These are phyloP conservation scores for Candolleomyces aberdarensis DNA, from an alignment of 768 basidiomycete genomes.

Conservation along the genomic window DNA sequence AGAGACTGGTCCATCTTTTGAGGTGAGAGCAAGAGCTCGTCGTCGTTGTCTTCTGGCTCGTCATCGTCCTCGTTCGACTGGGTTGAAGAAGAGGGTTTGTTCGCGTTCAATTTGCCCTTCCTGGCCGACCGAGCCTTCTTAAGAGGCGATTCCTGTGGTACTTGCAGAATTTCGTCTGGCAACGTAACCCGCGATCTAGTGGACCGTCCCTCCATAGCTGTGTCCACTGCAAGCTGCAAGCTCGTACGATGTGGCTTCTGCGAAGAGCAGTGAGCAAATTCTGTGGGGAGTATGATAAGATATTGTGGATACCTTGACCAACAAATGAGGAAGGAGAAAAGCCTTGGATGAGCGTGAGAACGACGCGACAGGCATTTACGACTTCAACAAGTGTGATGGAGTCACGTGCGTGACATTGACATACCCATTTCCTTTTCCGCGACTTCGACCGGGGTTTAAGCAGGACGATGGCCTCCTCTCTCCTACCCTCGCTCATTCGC, in stretches of 20 bases:
- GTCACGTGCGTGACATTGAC: conserved; percentile 1
- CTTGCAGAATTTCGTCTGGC: conserved; percentile 42
- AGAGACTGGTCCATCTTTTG: conserved; percentile 23
- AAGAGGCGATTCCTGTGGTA: conserved; percentile 49
- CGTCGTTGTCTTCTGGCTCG: conserved; percentile 33
- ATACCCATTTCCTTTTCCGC: not conserved
- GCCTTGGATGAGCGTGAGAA: not conserved
- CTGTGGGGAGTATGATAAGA: no score
- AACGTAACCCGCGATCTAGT: conserved; percentile 54
- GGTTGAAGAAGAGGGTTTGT: conserved; percentile 15
- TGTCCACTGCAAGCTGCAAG: not conserved
- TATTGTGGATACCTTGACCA: no score
- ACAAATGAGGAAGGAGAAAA: no score
- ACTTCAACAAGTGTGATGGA: conserved; percentile 3
- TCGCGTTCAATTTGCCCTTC: conserved; percentile 23
- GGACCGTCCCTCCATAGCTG: conserved; percentile 9
- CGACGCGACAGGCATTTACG: not conserved
- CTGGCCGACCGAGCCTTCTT: conserved; percentile 41
- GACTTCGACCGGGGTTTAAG: no score
- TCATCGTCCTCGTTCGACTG: conserved; percentile 11
- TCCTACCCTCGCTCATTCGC: conserved; percentile 1
- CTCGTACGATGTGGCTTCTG: not conserved
- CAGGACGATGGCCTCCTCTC: conserved; percentile 1
- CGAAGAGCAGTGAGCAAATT: not conserved
- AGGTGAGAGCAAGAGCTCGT: conserved; percentile 47